Base-by-base conservation (phyloP, 2,329 filamentous ascomycete genomes). In the Trichoderma aggressivum region DNA sequence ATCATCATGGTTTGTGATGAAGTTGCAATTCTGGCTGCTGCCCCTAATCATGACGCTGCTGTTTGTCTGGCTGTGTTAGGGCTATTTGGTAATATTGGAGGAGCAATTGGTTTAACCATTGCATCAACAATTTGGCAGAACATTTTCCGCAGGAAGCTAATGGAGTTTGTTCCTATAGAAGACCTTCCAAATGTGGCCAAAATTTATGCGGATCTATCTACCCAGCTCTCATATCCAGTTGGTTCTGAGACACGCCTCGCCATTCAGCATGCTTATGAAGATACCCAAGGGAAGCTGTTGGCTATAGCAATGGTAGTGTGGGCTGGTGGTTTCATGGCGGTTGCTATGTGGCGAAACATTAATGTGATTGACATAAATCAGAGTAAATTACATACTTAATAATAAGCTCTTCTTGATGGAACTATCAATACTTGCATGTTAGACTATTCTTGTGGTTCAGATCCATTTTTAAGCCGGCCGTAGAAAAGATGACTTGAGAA, bases 121-220 rank as follows among this genome's bases (percentile, higher is more conserved):
- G 86, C 90, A 1, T 86, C 85, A 0, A 89, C 89, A 8, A 88
- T 92, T 73, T 92, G 90, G 90, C 88, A 86, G 0, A 84, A 85
- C 72, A 84, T 86, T 1, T 87, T 92, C 75, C 85, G 84, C 3
- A 79, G 81, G n/a, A 84, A 84, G 16, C 82, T 91, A 11, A 75
- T 75, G 18, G 75, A 79, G 55, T 84, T 88, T 72, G 81, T 90
- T 0, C 88, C 88, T 8, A 72, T 81, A 2, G 79, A 76, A 2
- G 77, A 78, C 0, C 79, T 81, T 21, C 75, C 79, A 4, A 78
- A 86, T 21, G 18, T 63, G 24, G 26, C 26, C 11, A 70, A 55
- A 24, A 81, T 82, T 64, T 90, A 90, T 73, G 82, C 84, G 28
- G 76, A 74, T 58, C 75, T 84, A 43, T 88, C 88, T 73, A 82